These are phyloP conservation scores for Pythium aristosporum DNA, from an alignment of 352 stramenopile genomes.

Conservation along the genomic window DNA sequence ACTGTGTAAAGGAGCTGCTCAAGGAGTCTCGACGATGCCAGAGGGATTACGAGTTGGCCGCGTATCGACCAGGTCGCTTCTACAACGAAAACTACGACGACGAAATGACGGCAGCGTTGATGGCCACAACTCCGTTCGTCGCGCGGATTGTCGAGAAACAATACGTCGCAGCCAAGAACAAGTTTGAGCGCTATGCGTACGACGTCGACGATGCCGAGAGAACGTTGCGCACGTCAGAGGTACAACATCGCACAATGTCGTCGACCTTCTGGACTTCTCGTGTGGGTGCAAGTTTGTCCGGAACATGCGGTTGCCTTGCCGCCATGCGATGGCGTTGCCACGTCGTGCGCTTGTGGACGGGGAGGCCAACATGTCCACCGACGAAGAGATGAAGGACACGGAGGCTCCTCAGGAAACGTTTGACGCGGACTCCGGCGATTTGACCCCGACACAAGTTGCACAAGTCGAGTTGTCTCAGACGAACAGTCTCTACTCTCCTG, in stretches of 20 bases:
- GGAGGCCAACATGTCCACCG: too few species aligned
- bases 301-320: constrained; percentile 9
- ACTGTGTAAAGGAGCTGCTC: constrained; percentile 16
- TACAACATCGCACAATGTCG: background rate
- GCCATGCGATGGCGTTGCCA: background rate
- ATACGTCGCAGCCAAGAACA: constrained; percentile 10
- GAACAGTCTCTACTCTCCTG: too few species aligned
- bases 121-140: constrained; percentile 25
- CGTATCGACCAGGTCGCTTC: background rate
- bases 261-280: background rate
- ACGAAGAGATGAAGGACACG: background rate
- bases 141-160: constrained; percentile 17
- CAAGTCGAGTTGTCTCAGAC: too few species aligned
- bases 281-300: background rate
- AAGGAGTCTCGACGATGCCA: constrained; percentile 4
- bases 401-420: background rate
- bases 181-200: constrained; percentile 15
- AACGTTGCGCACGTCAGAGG: background rate
- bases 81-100: constrained; percentile 28
- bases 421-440: too few species aligned
- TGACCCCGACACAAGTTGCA: too few species aligned
- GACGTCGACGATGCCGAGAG: background rate
- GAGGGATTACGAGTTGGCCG: background rate
- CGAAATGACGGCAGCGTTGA: constrained; percentile 19
- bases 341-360: too few species aligned